Base-by-base conservation (phyloP, 495 filamentous ascomycete species). In the Pyronema omphalodes region DNA sequence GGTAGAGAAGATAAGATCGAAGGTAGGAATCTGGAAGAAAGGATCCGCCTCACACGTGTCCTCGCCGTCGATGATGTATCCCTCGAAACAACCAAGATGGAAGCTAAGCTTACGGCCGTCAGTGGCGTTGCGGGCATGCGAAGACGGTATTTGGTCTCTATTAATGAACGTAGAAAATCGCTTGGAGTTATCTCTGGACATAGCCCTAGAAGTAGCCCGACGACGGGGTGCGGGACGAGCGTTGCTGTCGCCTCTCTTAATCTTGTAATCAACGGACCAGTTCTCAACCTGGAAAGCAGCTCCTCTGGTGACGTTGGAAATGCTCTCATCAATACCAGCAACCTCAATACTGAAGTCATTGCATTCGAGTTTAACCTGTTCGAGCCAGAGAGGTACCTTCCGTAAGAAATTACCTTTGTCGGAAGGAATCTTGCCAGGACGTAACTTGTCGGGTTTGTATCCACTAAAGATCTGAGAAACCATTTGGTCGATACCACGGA, bases 221-320 rank as follows among this genome's bases (percentile, higher is more conserved):
- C 81, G 73, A 48, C 77, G 68, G 14, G 74, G 73, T 4, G 70
- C 58, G 9, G 72, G 72, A 47, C 74, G 69, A 35, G 72, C 68
- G 1, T 74, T 54, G 1, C 70, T 64, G 51, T 88, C 83, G 7
- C 76, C 70, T 60, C 80, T 86, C 59, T 93, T 81, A 12, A 85
- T 82, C 56, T 80, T 81, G 67, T 96, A 99, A 55, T 95, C 88
- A 7, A 87, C 80, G 1, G 81, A 84, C 86, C 86, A 94, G 0
- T 83, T 85, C 57, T 94, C 86, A 9, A 96, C 67, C 58, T 95
- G 86, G 8, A 96, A 60, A 2, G 86, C 85, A 47, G 91, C 72
- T 18, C 91, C 91, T 44, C 86, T 77, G 7, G 81, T 78, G 35
- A 84, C 74, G 43, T 79, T 74, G 6, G 88, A 91, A 23, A 94